These are phyloP conservation scores for Ogataea degrootiae DNA, from an alignment of 805 yeast genomes.

Conservation along the genomic window DNA sequence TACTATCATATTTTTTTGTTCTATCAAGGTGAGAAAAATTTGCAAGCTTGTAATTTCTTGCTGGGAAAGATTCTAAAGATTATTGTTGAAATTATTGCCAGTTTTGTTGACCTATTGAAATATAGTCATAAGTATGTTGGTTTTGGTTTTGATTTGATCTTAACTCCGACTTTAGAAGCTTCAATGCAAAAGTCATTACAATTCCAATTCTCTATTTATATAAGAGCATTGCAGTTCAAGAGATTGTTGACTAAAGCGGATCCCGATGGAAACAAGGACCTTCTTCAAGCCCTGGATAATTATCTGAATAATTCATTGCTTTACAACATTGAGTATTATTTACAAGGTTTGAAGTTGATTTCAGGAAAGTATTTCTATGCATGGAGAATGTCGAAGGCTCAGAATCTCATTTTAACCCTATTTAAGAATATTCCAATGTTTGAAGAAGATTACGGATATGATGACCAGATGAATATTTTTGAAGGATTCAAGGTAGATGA, in stretches of 20 bases:
- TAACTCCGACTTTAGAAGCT: constrained; percentile 34
- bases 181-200: constrained; percentile 36
- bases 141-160: constrained; percentile 33
- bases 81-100: constrained; percentile 32
- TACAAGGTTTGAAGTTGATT: constrained; percentile 37
- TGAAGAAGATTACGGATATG: background rate
- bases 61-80: constrained; percentile 30
- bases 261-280: constrained; percentile 2
- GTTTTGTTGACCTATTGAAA: constrained; percentile 33
- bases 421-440: constrained; percentile 19
- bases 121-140: constrained; percentile 26
- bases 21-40: constrained; percentile 32
- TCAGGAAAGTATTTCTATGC: constrained; percentile 62
- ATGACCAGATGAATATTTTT: constrained; percentile 12
- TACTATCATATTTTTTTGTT: constrained; percentile 38
- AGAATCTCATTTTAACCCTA: constrained; percentile 35
- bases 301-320: constrained; percentile 17
- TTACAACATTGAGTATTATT: constrained; percentile 39
- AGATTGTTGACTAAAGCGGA: constrained; percentile 10
- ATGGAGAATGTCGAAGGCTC: constrained; percentile 62
- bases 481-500: constrained; percentile 15
- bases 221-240: constrained; percentile 29
- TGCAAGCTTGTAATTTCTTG: constrained; percentile 34
- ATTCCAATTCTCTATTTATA: constrained; percentile 21
- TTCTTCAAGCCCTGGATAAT: constrained; percentile 9